Conservation (phyloP, 2,329 filamentous ascomycete species). For the Magnaporthiopsis incrustans region DNA sequence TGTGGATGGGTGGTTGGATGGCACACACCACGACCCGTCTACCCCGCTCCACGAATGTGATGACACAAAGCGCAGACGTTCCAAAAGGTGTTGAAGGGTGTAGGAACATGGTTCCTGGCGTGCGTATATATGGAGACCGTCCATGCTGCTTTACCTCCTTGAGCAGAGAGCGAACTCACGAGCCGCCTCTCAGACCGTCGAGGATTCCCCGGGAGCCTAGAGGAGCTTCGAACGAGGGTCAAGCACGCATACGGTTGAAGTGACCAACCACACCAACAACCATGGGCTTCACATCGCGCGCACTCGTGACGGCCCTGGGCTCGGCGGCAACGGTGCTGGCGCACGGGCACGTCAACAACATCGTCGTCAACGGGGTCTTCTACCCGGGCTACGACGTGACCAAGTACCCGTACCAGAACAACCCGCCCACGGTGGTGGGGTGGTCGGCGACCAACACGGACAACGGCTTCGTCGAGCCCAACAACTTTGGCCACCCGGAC, state of each 20-base stretch:
- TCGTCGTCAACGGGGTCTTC: constrained; percentile 58
- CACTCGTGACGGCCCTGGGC: constrained; percentile 13
- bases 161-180: not conserved
- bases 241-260: not conserved
- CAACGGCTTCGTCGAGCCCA: constrained; percentile 42
- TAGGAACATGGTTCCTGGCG: not conserved
- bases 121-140: not conserved
- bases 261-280: not conserved
- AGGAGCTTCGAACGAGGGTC: not conserved
- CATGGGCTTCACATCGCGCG: constrained; percentile 5
- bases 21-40: not conserved
- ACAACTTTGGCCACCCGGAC: constrained; percentile 29
- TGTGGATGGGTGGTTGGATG: not conserved
- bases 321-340: constrained; percentile 48
- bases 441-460: constrained; percentile 35
- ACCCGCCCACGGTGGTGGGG: constrained; percentile 29
- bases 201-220: not conserved
- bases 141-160: not conserved
- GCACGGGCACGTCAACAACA: constrained; percentile 15
- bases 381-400: constrained; percentile 34
- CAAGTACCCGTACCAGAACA: constrained; percentile 24
- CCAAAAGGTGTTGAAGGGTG: no score
- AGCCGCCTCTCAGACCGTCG: not conserved
- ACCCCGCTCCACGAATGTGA: not conserved
- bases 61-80: not conserved